A percentile compares a stretch with the other conserved stretches of the same genome.
Evolutionary conservation across 805 yeast species (phyloP).

Genomic region (Clavispora phyllophila): DNA sequence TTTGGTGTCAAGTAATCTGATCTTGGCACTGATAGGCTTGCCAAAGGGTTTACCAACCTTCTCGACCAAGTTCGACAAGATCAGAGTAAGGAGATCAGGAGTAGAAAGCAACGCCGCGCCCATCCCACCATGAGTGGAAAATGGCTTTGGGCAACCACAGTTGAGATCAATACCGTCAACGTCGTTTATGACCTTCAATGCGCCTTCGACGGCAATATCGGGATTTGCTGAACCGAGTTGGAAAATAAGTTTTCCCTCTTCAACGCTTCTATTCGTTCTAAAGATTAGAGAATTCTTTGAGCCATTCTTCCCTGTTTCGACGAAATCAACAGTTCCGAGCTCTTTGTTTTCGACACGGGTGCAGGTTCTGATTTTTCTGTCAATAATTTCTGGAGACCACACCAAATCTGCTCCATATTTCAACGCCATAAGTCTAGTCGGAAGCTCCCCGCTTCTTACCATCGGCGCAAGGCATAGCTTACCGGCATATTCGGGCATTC

Average conservation of each 20-base stretch:
- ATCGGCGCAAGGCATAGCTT: slow-evolving; percentile 89
- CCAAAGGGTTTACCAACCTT: slow-evolving; percentile 73
- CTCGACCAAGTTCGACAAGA: slow-evolving; percentile 62
- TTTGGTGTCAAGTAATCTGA: slow-evolving; percentile 65
- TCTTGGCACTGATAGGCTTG: slow-evolving; percentile 88
- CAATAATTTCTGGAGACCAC: slow-evolving; percentile 92
- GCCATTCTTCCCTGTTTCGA: slow-evolving; percentile 24
- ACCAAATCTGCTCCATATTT: slow-evolving; percentile 89
- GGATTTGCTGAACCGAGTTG: slow-evolving; percentile 89
- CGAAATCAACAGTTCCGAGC: slow-evolving; percentile 58
- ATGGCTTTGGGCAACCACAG: slow-evolving; percentile 97
- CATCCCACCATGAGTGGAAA: slow-evolving; percentile 93
- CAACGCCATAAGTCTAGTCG: slow-evolving; percentile 76
- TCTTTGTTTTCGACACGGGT: slow-evolving; percentile 54
- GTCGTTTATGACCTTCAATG: slow-evolving; percentile 70
- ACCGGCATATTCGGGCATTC: slow-evolving; percentile 66
- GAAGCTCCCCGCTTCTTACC: slow-evolving; percentile 95
- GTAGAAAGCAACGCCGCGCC: slow-evolving; percentile 87
- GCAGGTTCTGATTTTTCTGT: slow-evolving; percentile 73
- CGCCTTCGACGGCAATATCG: slow-evolving; percentile 84
- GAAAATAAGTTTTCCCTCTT: slow-evolving; percentile 66
- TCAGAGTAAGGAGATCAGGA: slow-evolving; percentile 73
- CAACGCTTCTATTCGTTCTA: slow-evolving; percentile 63
- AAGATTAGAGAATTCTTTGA: slow-evolving; percentile 51
- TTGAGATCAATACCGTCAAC: slow-evolving; percentile 92